These are phyloP conservation scores for Aspergillus brunneoviolaceus DNA, from an alignment of 2,329 filamentous ascomycete species.

Conservation along the genomic window DNA sequence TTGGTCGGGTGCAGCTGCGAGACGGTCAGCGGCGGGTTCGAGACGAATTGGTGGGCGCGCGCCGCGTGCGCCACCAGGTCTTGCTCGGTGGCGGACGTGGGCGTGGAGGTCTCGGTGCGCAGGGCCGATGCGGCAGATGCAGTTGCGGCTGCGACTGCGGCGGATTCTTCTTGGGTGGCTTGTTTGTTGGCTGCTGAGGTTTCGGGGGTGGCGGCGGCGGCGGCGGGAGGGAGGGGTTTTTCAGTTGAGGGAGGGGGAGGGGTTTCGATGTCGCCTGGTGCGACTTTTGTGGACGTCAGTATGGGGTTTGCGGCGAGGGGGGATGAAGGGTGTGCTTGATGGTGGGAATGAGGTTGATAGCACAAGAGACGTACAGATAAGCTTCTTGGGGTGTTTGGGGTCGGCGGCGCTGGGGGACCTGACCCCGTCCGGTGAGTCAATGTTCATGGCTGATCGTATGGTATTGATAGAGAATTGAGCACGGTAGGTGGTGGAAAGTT, in stretches of 20 bases:
- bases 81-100: conserved; percentile 33
- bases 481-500: background rate
- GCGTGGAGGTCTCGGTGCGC: conserved; percentile 37
- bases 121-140: conserved; percentile 7
- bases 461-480: background rate
- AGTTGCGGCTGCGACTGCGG: background rate
- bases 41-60: conserved; percentile 45
- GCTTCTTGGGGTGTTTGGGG: conserved; percentile 38
- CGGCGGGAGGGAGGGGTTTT: conserved; percentile 11
- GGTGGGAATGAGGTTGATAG: too few relatives aligned
- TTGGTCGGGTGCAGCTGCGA: conserved; percentile 44
- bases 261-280: conserved; percentile 42
- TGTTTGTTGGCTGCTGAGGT: too few relatives aligned
- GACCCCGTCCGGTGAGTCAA: background rate
- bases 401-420: conserved; percentile 5
- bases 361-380: conserved; percentile 36
- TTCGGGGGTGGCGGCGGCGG: conserved; percentile 17
- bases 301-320: background rate
- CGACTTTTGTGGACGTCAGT: conserved; percentile 28
- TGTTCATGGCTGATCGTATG: background rate
- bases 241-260: conserved; percentile 14
- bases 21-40: conserved; percentile 43
- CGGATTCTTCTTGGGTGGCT: background rate
- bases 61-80: conserved; percentile 39
- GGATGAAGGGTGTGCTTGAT: background rate